A percentile compares a stretch with the other conserved stretches of the same genome.
phyloP scores from a whole-genome alignment of 768 basidiomycete species.

The Mycena rebaudengoi region DNA sequence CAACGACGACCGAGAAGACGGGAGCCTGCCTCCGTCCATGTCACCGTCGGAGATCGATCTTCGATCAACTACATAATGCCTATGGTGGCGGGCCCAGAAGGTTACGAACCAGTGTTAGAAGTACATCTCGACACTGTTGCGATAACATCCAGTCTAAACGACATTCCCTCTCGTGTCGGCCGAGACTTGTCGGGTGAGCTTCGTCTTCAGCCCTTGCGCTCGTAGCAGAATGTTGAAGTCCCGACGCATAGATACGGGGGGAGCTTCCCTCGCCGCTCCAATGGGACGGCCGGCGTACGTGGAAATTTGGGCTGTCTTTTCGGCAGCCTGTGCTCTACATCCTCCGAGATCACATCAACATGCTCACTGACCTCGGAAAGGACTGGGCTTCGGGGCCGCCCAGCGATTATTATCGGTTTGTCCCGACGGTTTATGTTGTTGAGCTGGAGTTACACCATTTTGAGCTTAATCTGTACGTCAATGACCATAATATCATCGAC shows the following conservation, averaged over 20 bases:
- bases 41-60: slow-evolving; percentile 82
- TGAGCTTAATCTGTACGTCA: slow-evolving; percentile 82
- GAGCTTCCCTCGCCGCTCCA: slow-evolving; percentile 81
- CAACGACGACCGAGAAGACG: slow-evolving; percentile 62
- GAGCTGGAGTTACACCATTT: slow-evolving; percentile 79
- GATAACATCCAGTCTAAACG: slow-evolving; percentile 87
- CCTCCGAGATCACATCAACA: slow-evolving; percentile 92
- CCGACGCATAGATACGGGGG: slow-evolving; percentile 73
- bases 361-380: slow-evolving; percentile 91
- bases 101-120: slow-evolving; percentile 84
- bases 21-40: slow-evolving; percentile 76
- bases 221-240: background rate
- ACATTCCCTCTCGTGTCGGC: slow-evolving; percentile 81
- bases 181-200: slow-evolving; percentile 77
- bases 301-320: slow-evolving; percentile 79
- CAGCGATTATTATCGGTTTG: slow-evolving; percentile 81
- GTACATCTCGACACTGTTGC: slow-evolving; percentile 83
- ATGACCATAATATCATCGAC: slow-evolving; percentile 97
- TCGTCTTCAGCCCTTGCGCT: background rate
- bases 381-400: slow-evolving; percentile 92
- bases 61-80: slow-evolving; percentile 87
- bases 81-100: slow-evolving; percentile 74
- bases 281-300: slow-evolving; percentile 85
- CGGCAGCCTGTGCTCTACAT: slow-evolving; percentile 79
- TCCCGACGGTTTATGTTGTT: slow-evolving; percentile 82